A percentile compares a stretch with the other conserved stretches of the same genome.
These are phyloP conservation scores for Penicillium sp. DNA, from an alignment of 2,329 filamentous ascomycete genomes.

Conservation along the genomic window DNA sequence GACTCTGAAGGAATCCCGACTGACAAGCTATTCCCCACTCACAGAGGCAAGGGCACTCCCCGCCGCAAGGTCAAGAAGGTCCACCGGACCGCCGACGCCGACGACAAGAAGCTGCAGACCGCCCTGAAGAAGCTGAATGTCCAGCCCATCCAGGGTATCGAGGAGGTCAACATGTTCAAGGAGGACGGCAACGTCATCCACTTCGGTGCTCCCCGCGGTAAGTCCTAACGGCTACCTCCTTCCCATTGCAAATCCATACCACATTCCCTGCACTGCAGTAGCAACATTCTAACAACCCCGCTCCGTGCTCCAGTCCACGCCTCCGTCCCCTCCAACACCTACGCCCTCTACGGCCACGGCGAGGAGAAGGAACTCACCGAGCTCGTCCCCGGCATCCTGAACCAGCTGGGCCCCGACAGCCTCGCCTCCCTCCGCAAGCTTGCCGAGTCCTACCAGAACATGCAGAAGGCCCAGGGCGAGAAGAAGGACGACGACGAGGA, in stretches of 20 bases:
- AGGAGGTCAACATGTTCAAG: conserved; percentile 99
- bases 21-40: conserved; percentile 20
- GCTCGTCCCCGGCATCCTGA: conserved; percentile 98
- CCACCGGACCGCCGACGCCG: conserved; percentile 85
- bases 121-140: conserved; percentile 99
- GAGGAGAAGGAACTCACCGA: conserved; percentile 99
- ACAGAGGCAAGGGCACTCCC: conserved; percentile 94
- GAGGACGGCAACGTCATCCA: conserved; percentile 99
- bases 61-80: conserved; percentile 98
- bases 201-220: conserved; percentile 97
- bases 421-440: conserved; percentile 97
- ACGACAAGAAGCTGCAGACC: conserved; percentile 99
- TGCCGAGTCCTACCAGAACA: conserved; percentile 98
- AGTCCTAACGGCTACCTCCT: conserved; percentile 35
- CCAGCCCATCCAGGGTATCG: conserved; percentile 98
- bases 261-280: no score
- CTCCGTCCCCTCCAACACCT: conserved; percentile 96
- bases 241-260: no score
- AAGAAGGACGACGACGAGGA: conserved; percentile 76
- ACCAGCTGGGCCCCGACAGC: conserved; percentile 98
- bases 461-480: conserved; percentile 89
- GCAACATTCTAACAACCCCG: not conserved
- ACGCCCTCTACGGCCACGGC: conserved; percentile 97
- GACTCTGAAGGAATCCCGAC: conserved; percentile 3
- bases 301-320: conserved; percentile 72